Evolutionary conservation across 805 yeast species (phyloP).

Genomic region (Kodamaea laetipori): DNA sequence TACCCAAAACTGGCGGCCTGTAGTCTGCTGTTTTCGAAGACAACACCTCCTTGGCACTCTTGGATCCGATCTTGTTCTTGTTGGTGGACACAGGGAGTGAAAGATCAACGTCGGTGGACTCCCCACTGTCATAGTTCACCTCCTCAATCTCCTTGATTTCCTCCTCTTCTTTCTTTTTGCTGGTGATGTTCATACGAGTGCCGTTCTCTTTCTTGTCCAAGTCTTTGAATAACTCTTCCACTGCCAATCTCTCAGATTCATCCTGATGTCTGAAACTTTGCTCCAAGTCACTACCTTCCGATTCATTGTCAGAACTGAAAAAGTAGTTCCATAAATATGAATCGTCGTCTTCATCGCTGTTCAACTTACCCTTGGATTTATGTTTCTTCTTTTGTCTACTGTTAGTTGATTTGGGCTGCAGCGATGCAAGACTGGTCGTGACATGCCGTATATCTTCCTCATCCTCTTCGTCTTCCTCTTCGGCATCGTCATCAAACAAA

Average conservation of each 20-base stretch:
- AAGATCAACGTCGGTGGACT: conserved; percentile 93
- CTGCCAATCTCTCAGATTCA: conserved; percentile 23
- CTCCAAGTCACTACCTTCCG: conserved; percentile 26
- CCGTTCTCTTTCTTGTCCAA: conserved; percentile 18
- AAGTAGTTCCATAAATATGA: conserved; percentile 75
- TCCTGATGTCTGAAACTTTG: conserved; percentile 19
- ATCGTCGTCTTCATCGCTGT: conserved; percentile 59
- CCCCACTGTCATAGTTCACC: conserved; percentile 61
- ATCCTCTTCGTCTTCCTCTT: conserved; percentile 8
- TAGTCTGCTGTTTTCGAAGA: conserved; percentile 82
- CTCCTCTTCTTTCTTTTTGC: conserved; percentile 20
- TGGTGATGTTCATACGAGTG: conserved; percentile 11
- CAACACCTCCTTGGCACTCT: conserved; percentile 91
- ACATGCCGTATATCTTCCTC: conserved; percentile 6
- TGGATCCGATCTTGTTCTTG: conserved; percentile 57
- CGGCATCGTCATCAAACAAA: background rate
- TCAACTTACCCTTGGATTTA: conserved; percentile 16
- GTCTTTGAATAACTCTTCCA: conserved; percentile 28
- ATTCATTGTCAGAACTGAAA: conserved; percentile 48
- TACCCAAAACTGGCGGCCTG: conserved; percentile 89
- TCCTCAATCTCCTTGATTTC: conserved; percentile 6
- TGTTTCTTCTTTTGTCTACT: conserved; percentile 13
- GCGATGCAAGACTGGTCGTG: background rate
- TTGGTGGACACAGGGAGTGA: conserved; percentile 61
- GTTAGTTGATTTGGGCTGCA: conserved; percentile 2